Percentiles rank a stretch among this genome's conserved stretches.
Evolutionary conservation across 371 early-diverging fungal species (phyloP).

Genomic region (Mortierella sp.): DNA sequence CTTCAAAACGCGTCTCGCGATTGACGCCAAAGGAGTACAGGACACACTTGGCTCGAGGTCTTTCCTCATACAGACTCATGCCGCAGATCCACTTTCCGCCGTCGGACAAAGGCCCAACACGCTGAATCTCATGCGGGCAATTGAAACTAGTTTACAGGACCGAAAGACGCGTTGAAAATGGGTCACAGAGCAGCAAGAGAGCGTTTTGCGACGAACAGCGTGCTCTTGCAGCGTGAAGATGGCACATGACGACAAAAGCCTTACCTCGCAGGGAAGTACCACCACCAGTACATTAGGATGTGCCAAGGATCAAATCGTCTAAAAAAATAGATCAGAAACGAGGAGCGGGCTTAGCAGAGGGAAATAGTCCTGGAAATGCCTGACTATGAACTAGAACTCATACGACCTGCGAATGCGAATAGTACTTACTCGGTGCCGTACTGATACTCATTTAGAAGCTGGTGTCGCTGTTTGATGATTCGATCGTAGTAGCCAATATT

Average conservation of each 20-base stretch:
- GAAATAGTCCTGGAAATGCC: neutral
- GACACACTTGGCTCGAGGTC: conserved; percentile 44
- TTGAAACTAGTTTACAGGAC: conserved; percentile 9
- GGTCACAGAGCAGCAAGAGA: too few species aligned
- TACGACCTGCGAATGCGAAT: too few species aligned
- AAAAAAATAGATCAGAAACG: neutral
- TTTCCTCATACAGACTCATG: conserved; percentile 38
- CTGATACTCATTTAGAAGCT: neutral
- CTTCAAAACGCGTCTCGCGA: conserved; percentile 44
- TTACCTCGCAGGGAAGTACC: conserved; percentile 49
- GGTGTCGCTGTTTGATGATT: conserved; percentile 28
- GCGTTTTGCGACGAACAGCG: neutral
- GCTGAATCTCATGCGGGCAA: conserved; percentile 49
- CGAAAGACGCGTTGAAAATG: neutral
- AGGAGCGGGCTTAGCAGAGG: too few species aligned
- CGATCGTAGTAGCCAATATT: conserved; percentile 28
- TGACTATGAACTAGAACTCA: neutral
- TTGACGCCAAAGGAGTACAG: conserved; percentile 52
- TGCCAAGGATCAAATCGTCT: conserved; percentile 30
- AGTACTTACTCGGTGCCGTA: conserved; percentile 33
- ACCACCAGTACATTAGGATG: conserved; percentile 29
- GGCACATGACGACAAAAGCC: too few species aligned
- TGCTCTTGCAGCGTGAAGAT: too few species aligned
- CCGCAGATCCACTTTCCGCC: conserved; percentile 52
- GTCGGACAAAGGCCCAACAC: conserved; percentile 39